phyloP scores from a whole-genome alignment of 345 rosid species.

The Carallia pectinifolia region DNA sequence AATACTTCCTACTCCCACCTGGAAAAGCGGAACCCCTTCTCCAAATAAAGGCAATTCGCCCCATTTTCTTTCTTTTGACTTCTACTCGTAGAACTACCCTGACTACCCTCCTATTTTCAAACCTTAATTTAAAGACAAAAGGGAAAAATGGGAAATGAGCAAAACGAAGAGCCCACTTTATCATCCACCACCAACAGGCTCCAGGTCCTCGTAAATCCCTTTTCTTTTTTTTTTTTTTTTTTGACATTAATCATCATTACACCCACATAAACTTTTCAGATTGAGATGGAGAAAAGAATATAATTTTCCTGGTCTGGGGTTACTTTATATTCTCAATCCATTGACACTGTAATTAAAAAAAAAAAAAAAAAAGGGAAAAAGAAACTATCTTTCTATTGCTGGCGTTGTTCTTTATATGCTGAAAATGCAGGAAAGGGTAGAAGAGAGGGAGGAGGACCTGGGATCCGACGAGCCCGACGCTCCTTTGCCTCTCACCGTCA shows the following conservation, averaged over 20 bases:
- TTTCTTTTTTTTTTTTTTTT: neutral
- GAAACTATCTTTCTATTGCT: too few relatives aligned
- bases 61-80: neutral
- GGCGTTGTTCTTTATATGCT: neutral
- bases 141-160: constrained; percentile 14
- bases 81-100: constrained; percentile 5
- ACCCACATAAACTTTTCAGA: neutral
- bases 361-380: too few relatives aligned
- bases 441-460: constrained; percentile 50
- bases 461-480: constrained; percentile 62
- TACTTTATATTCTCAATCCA: too few relatives aligned
- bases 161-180: constrained; percentile 10
- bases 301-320: too few relatives aligned
- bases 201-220: constrained; percentile 12
- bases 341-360: too few relatives aligned
- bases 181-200: constrained; percentile 12
- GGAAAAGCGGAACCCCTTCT: constrained; percentile 7
- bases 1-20: constrained; percentile 4
- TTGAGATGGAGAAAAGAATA: too few relatives aligned
- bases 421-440: constrained; percentile 57
- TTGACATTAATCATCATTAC: neutral
- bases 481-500: constrained; percentile 81
- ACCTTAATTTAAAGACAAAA: neutral
- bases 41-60: constrained; percentile 6
- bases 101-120: neutral